phyloP scores from a whole-genome alignment of 306 rosid species.

The Arachis hypogaea region DNA sequence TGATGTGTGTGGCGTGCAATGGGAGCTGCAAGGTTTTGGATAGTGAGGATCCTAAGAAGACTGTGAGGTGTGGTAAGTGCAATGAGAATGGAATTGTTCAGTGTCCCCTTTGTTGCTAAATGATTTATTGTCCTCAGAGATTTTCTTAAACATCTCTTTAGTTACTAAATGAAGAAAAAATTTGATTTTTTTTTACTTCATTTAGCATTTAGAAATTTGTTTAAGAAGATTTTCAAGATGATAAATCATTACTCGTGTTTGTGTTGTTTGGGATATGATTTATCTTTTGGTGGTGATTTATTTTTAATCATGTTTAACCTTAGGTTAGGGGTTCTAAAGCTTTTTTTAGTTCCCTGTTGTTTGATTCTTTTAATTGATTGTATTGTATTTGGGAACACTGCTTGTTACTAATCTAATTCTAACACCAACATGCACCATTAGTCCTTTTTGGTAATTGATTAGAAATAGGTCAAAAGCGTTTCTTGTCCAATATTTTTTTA shows the following conservation, averaged over 20 bases:
- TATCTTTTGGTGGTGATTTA: neutral
- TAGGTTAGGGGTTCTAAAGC: slow-evolving; percentile 66
- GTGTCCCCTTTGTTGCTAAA: slow-evolving; percentile 75
- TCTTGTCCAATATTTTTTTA: too few species aligned
- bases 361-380: slow-evolving; percentile 21
- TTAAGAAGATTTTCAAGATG: too few species aligned
- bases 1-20: slow-evolving; percentile 73
- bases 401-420: slow-evolving; percentile 38
- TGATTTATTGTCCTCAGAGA: too few species aligned
- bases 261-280: slow-evolving; percentile 14
- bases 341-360: slow-evolving; percentile 63
- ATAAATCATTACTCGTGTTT: neutral
- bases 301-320: neutral
- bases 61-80: slow-evolving; percentile 69
- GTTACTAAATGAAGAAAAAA: too few species aligned
- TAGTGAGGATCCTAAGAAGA: slow-evolving; percentile 55
- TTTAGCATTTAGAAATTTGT: too few species aligned
- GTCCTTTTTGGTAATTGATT: neutral
- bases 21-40: slow-evolving; percentile 94
- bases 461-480: neutral
- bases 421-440: slow-evolving; percentile 5
- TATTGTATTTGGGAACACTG: slow-evolving; percentile 36
- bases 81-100: slow-evolving; percentile 89
- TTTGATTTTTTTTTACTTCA: too few species aligned
- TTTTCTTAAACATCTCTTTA: too few species aligned